Evolutionary conservation across 2,329 filamentous ascomycete species (phyloP), one percentile per base, ranked within the genome.

Genomic region (Xylaria arbuscula): DNA sequence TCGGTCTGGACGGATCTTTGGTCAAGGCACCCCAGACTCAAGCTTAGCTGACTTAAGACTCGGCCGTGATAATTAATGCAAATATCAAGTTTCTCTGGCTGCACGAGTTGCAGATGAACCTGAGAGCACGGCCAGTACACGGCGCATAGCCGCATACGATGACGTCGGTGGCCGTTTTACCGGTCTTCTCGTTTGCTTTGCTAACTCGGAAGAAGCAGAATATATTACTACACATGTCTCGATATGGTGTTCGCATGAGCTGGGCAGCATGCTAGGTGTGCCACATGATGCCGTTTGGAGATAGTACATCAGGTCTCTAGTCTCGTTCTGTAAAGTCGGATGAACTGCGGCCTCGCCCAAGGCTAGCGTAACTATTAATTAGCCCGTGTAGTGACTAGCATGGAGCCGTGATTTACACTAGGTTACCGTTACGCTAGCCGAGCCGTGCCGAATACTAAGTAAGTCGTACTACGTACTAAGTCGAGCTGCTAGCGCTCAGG

Each of bases 311-410:
- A 10, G 19, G 15, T 45, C 24, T 53, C 40, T 45, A 45, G 40
- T n/a, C 13, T 42, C 34, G 55, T 59, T 64, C 62, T 59, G 45
- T 17, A 58, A 53, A 51, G 34, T 53, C 42, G 42, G 45, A 47
- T 47, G 24, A 53, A 48, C 45, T 54, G 17, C 36, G 28, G 28
- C 53, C 54, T 45, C 8, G n/a, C 47, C 47, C 24, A 50, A 45
- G 51, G 17, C 28, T 45, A 45, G 38, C 17, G 32, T 28, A n/a
- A 13, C 2, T 57, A 45, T 2, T 57, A 45, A 57, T 57, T 57
- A 57, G 38, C 55, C 55, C 38, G 22, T 45, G 15, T 40, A 9
- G 48, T n/a, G 28, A 22, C 36, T 40, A 17, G 55, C 24, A 42
- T 7, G 24, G 40, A 45, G 15, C 54, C 40, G 45, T 17, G 38